A percentile compares a stretch with the other conserved stretches of the same genome.
phyloP scores from a whole-genome alignment of 148 eudicot genomes.

The Amaranthus cruentus region DNA sequence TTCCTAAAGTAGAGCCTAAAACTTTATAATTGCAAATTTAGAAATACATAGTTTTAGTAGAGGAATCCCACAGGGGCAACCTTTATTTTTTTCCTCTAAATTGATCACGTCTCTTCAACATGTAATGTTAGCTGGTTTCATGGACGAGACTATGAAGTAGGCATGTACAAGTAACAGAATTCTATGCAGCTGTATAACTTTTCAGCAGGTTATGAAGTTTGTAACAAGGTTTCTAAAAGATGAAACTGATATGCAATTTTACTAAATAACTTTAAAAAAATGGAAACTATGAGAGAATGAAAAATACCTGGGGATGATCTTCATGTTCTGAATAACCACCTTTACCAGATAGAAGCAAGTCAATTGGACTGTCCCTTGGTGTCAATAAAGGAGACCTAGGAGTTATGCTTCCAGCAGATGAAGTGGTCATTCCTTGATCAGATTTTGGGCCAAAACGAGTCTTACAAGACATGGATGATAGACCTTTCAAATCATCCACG shows the following conservation, averaged over 20 bases:
- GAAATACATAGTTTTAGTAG: too few relatives aligned
- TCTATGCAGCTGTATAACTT: too few relatives aligned
- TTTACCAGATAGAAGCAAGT: slow-evolving; percentile 78
- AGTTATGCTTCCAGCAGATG: slow-evolving; percentile 98
- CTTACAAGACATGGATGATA: slow-evolving; percentile 81
- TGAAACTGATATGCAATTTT: neutral
- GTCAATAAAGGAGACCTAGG: slow-evolving; percentile 93
- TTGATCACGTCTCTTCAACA: too few relatives aligned
- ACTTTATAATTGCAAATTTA: too few relatives aligned
- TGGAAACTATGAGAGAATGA: neutral
- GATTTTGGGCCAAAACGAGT: slow-evolving; percentile 98
- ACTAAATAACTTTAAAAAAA: neutral
- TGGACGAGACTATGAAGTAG: too few relatives aligned
- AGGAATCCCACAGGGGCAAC: too few relatives aligned
- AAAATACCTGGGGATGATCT: slow-evolving; percentile 84
- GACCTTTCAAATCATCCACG: slow-evolving; percentile 86
- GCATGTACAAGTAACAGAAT: too few relatives aligned
- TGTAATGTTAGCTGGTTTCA: too few relatives aligned
- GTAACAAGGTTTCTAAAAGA: neutral
- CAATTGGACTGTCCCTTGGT: slow-evolving; percentile 78
- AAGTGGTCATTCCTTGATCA: slow-evolving; percentile 98
- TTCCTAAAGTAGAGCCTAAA: too few relatives aligned
- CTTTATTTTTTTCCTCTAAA: too few relatives aligned
- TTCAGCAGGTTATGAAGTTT: neutral
- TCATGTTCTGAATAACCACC: slow-evolving; percentile 82